phyloP scores from a whole-genome alignment of 495 filamentous ascomycete genomes.

The Massariosphaeria phaeospora region DNA sequence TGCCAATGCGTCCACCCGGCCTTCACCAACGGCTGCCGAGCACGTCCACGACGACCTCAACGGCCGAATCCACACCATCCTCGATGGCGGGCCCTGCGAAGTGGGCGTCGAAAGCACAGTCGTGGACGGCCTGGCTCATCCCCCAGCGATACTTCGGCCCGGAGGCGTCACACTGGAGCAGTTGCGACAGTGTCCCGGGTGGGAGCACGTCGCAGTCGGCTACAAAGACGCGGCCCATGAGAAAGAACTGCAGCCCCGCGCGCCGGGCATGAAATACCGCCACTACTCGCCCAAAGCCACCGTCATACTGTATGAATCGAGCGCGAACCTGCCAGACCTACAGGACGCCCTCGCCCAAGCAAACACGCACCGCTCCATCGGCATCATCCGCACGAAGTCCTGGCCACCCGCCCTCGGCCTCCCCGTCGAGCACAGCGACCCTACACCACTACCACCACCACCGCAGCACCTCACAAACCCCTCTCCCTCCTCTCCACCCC shows the following conservation, averaged over 20 bases:
- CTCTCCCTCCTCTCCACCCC: not conserved
- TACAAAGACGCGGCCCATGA: slow-evolving; percentile 68
- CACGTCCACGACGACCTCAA: slow-evolving; percentile 84
- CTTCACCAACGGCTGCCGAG: slow-evolving; percentile 79
- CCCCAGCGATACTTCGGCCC: slow-evolving; percentile 77
- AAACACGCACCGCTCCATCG: slow-evolving; percentile 35
- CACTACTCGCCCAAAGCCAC: slow-evolving; percentile 91
- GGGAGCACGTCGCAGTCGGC: slow-evolving; percentile 68
- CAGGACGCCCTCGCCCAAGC: slow-evolving; percentile 31
- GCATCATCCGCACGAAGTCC: slow-evolving; percentile 39
- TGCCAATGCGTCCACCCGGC: slow-evolving; percentile 88
- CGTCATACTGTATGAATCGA: slow-evolving; percentile 73
- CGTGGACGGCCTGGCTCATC: slow-evolving; percentile 77
- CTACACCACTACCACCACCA: not conserved
- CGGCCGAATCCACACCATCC: slow-evolving; percentile 77
- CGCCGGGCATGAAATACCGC: slow-evolving; percentile 98
- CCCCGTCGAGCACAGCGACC: not conserved
- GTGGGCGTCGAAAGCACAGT: slow-evolving; percentile 97
- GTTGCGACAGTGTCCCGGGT: slow-evolving; percentile 66
- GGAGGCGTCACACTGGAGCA: slow-evolving; percentile 89
- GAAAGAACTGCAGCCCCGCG: slow-evolving; percentile 57
- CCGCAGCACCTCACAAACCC: not conserved
- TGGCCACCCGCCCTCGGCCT: slow-evolving; percentile 33
- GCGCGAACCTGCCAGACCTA: slow-evolving; percentile 38
- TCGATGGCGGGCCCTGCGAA: slow-evolving; percentile 79